Evolutionary conservation across 2,329 filamentous ascomycete species (phyloP).

Genomic region (Exophiala xenobiotica): DNA sequence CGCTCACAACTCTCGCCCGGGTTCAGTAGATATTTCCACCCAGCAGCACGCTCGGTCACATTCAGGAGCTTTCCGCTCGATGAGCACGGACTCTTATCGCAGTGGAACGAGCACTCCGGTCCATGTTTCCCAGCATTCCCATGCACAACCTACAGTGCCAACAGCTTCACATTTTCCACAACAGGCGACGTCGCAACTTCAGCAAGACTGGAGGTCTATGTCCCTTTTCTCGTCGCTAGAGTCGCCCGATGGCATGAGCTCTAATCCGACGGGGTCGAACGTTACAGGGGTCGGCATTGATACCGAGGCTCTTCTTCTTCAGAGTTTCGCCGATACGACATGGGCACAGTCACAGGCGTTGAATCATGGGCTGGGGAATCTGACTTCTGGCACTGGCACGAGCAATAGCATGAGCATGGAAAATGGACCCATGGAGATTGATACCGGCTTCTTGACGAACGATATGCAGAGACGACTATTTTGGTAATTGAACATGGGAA

Average conservation of each 20-base stretch:
- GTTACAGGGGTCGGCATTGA: constrained; percentile 11
- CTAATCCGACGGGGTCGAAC: constrained; percentile 7
- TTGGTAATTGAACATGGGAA: constrained; percentile 15
- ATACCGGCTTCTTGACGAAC: constrained; percentile 23
- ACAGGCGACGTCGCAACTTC: constrained; percentile 8
- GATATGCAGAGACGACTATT: constrained; percentile 25
- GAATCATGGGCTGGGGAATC: constrained; percentile 6
- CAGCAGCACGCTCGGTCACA: constrained; percentile 8
- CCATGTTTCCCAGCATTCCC: constrained; percentile 12
- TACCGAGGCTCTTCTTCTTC: constrained; percentile 21
- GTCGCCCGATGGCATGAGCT: constrained; percentile 5
- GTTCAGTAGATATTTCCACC: constrained; percentile 18
- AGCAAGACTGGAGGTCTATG: constrained; percentile 17
- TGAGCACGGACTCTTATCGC: constrained; percentile 22
- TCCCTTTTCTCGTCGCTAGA: constrained; percentile 15
- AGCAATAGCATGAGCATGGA: constrained; percentile 9
- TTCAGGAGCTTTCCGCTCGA: constrained; percentile 15
- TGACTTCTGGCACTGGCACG: constrained; percentile 4
- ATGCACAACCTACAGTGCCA: constrained; percentile 5
- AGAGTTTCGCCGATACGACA: constrained; percentile 24
- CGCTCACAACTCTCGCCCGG: constrained; percentile 14
- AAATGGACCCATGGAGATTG: constrained; percentile 20
- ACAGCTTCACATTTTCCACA: constrained; percentile 6
- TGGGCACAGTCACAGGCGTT: constrained; percentile 20
- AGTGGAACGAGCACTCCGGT: constrained; percentile 21